Evolutionary conservation across 176 grass and related monocot species (phyloP).

Genomic region (Cocos nucifera): DNA sequence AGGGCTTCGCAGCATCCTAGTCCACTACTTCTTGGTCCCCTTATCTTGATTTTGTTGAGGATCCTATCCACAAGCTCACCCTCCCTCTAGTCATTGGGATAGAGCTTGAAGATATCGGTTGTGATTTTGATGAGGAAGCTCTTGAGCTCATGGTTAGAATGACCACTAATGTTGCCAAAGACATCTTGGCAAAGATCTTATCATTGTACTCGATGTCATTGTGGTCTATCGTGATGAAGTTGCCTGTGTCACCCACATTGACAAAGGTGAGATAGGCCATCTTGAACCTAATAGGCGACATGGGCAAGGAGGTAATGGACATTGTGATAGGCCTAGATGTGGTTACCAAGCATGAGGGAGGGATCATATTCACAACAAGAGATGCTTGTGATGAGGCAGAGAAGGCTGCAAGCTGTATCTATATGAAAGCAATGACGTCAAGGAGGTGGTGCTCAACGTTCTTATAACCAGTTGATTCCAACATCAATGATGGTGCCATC

Average conservation of each 20-base stretch:
- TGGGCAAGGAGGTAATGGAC: slow-evolving; percentile 54
- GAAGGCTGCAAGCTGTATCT: slow-evolving; percentile 26
- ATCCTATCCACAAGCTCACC: slow-evolving; percentile 65
- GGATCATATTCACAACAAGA: slow-evolving; percentile 43
- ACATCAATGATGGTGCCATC: slow-evolving; percentile 85
- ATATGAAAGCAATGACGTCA: slow-evolving; percentile 14
- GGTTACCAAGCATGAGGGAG: slow-evolving; percentile 23
- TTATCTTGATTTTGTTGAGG: slow-evolving; percentile 94
- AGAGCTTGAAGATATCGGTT: slow-evolving; percentile 48
- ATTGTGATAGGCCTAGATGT: slow-evolving; percentile 65
- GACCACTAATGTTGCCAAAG: slow-evolving; percentile 36
- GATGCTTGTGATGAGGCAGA: slow-evolving; percentile 88
- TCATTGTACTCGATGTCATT: slow-evolving; percentile 90
- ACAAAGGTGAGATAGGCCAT: slow-evolving; percentile 79
- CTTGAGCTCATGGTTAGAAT: slow-evolving; percentile 61
- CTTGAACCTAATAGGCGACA: slow-evolving; percentile 66
- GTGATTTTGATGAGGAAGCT: slow-evolving; percentile 78
- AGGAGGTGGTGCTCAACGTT: slow-evolving; percentile 77
- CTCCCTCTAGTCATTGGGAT: slow-evolving; percentile 26
- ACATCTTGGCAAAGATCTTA: slow-evolving; percentile 80
- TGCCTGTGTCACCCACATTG: slow-evolving; percentile 33
- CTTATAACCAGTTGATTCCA: slow-evolving; percentile 88
- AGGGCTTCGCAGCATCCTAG: slow-evolving; percentile 69
- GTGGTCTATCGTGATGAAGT: slow-evolving; percentile 92
- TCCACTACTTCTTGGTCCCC: slow-evolving; percentile 84